Evolutionary conservation across 208 protist genomes (phyloP), one percentile per base, ranked within the genome.

Genomic region (Wallacemonas collosoma): DNA sequence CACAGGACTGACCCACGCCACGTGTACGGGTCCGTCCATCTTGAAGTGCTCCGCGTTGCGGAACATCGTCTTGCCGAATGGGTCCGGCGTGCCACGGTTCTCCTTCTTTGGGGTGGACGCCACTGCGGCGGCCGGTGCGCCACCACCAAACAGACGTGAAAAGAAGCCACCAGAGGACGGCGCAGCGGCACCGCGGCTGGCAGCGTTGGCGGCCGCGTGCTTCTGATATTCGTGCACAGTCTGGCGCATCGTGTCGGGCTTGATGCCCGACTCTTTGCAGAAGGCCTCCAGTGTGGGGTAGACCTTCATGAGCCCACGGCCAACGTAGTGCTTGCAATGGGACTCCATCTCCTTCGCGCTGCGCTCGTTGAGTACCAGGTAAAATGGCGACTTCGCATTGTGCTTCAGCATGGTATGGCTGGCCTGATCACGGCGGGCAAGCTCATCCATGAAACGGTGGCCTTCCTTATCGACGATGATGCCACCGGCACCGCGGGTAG

Each of bases 401-500:
- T 86, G 54, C 60, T 86, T 65, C 63, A 86, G 80, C 80, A 94
- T 93, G 15, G 72, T 76, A 26, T 72, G 72, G 69, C 93, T 95
- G 11, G 98, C 95, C 64, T 91, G 82, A 72, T 98, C 95, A 50
- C 98, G 88, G 26, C 77, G 86, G 26, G 70, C 89, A 4, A 99
- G 88, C 86, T 99, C 97, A 80, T 99, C 88, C 38, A 91, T 89
- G 68, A 98, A 98, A 36, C 96, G 83, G 47, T 88, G 3, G 17
- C 80, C 80, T 26, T 72, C 56, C 65, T 75, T 74, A 69, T 79
- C 76, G 38, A 81, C 80, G 45, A 99, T 77, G 35, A 99, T 80
- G 68, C 90, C 98, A 17, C 98, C 98, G 14, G 86, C 79, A 8
- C 95, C 98, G 55, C 98, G 85, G 48, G 98, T 82, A 35, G 96